Conservation (phyloP, 495 filamentous ascomycete species). For the Cairneyella variabilis region DNA sequence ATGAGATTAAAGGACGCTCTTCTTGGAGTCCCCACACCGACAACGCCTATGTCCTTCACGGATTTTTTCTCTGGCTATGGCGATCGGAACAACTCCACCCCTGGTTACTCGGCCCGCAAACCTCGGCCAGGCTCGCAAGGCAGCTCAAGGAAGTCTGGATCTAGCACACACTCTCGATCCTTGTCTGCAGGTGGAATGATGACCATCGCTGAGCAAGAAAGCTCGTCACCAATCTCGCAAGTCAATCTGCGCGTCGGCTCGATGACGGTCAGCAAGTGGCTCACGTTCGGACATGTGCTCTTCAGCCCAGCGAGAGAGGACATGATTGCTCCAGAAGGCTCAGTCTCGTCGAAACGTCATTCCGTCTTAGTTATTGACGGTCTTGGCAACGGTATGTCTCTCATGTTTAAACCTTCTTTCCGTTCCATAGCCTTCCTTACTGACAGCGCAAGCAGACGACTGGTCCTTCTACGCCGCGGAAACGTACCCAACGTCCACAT, state of each 20-base stretch:
- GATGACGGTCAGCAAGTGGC: constrained; percentile 68
- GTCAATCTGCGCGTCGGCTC: constrained; percentile 79
- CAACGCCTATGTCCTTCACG: constrained; percentile 48
- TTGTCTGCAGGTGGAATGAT: not conserved
- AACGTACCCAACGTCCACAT: constrained; percentile 78
- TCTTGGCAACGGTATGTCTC: constrained; percentile 53
- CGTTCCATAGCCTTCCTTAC: not conserved
- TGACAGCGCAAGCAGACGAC: constrained; percentile 59
- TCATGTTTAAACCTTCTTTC: no score
- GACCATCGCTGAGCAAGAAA: constrained; percentile 48
- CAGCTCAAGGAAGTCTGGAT: constrained; percentile 2
- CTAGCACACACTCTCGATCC: not conserved
- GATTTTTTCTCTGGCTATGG: constrained; percentile 50
- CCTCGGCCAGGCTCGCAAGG: not conserved
- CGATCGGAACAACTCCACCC: constrained; percentile 38
- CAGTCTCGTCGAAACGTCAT: constrained; percentile 44
- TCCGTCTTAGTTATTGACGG: constrained; percentile 89
- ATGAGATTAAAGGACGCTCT: constrained; percentile 41
- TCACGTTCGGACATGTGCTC: constrained; percentile 90
- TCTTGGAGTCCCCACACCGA: constrained; percentile 33
- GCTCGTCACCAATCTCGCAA: constrained; percentile 61
- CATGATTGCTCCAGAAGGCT: constrained; percentile 46
- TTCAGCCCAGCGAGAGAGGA: constrained; percentile 89
- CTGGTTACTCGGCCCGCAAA: constrained; percentile 20
- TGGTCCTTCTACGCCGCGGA: constrained; percentile 98